phyloP scores from a whole-genome alignment of 371 early-diverging fungal species.

The Mucor velutinosus region DNA sequence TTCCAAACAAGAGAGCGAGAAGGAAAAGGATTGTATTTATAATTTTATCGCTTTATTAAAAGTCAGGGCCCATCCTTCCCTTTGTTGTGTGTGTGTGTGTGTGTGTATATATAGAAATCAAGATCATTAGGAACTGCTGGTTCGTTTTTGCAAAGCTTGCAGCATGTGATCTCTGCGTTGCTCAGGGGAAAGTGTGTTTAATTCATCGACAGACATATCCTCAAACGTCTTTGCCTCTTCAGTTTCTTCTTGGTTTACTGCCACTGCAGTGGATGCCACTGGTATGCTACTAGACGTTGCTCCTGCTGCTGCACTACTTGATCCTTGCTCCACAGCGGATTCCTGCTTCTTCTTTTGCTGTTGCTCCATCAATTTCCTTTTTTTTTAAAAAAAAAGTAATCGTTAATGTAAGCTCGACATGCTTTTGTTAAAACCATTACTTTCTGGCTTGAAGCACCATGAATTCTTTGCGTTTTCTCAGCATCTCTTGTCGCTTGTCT shows the following conservation, averaged over 20 bases:
- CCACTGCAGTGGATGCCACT: slow-evolving; percentile 17
- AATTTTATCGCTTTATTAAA: background rate
- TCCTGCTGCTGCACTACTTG: background rate
- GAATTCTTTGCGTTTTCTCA: slow-evolving; percentile 82
- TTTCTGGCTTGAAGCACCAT: slow-evolving; percentile 89
- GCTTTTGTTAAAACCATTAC: slow-evolving; percentile 34
- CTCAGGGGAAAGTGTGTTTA: slow-evolving; percentile 44
- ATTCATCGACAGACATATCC: slow-evolving; percentile 49
- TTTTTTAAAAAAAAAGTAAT: background rate
- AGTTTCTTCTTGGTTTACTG: background rate
- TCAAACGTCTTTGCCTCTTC: slow-evolving; percentile 27
- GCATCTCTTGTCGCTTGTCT: slow-evolving; percentile 73
- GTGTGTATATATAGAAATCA: background rate
- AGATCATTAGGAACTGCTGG: background rate
- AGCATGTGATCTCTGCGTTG: slow-evolving; percentile 48
- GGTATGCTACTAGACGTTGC: slow-evolving; percentile 1
- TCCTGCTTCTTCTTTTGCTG: slow-evolving; percentile 24
- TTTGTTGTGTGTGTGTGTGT: background rate
- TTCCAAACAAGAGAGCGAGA: too few relatives aligned
- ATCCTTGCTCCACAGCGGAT: background rate
- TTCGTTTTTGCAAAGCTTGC: slow-evolving; percentile 38
- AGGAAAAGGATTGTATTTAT: background rate
- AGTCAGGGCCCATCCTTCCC: background rate
- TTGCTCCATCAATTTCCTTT: slow-evolving; percentile 44
- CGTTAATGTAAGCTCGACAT: background rate